Conservation (phyloP, 1,284 basidiomycete genomes). For the Cutaneotrichosporon arboriforme region DNA sequence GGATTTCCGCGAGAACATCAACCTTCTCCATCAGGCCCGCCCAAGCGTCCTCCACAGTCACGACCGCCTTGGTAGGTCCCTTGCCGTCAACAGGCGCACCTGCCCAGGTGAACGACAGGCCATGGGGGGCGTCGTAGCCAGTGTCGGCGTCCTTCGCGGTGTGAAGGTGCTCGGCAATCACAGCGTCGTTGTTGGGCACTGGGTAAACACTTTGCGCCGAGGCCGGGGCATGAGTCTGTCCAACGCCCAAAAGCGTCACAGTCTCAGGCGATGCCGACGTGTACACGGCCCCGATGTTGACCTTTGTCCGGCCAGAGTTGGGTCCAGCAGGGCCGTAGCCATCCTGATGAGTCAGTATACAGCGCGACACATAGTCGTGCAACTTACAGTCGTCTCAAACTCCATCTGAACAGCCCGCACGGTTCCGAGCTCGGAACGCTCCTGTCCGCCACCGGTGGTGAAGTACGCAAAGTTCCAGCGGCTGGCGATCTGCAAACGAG, state of each 20-base stretch:
- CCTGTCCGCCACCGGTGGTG: slow-evolving; percentile 52
- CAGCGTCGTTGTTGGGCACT: slow-evolving; percentile 55
- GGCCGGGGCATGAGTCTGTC: slow-evolving; percentile 63
- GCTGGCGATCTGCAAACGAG: slow-evolving; percentile 59
- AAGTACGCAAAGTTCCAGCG: slow-evolving; percentile 97
- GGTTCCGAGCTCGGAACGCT: slow-evolving; percentile 57
- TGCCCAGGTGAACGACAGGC: slow-evolving; percentile 72
- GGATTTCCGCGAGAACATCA: slow-evolving; percentile 93
- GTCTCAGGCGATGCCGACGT: slow-evolving; percentile 16
- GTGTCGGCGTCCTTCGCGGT: slow-evolving; percentile 64
- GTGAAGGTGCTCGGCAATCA: slow-evolving; percentile 64
- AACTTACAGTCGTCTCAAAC: slow-evolving; percentile 69
- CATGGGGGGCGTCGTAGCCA: slow-evolving; percentile 69
- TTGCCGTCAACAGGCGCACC: slow-evolving; percentile 56
- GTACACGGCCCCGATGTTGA: slow-evolving; percentile 67
- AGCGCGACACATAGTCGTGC: too few species aligned
- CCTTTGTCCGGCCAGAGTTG: slow-evolving; percentile 70
- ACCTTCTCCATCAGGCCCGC: slow-evolving; percentile 88
- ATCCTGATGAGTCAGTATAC: slow-evolving; percentile 48
- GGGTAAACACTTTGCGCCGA: slow-evolving; percentile 18
- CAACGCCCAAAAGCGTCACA: slow-evolving; percentile 42
- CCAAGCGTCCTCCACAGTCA: slow-evolving; percentile 57
- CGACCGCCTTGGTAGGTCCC: slow-evolving; percentile 53
- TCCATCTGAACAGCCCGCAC: slow-evolving; percentile 92
- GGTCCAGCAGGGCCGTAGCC: slow-evolving; percentile 66